These are phyloP conservation scores for Zizania latifolia DNA, from an alignment of 176 grass and related monocot species.

Conservation along the genomic window DNA sequence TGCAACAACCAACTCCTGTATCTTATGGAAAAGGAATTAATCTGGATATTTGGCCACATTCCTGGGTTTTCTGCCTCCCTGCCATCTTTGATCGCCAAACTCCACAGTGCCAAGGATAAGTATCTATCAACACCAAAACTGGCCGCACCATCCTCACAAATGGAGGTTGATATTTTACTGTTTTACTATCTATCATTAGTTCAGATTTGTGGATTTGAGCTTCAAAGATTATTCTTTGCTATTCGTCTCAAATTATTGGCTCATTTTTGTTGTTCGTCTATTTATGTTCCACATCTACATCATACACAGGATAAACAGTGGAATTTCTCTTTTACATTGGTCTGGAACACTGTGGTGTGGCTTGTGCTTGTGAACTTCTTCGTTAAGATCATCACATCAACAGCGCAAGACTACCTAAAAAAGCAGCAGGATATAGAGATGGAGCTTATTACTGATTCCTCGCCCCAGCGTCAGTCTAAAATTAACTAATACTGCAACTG, in stretches of 20 bases:
- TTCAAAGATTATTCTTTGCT: no score
- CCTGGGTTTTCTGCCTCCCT: conserved; percentile 71
- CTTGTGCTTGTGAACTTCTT: conserved; percentile 86
- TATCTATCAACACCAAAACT: conserved; percentile 56
- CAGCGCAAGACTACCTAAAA: conserved; percentile 70
- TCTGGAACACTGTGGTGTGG: conserved; percentile 87
- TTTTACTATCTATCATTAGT: no score
- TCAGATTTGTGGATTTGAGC: conserved; percentile 11
- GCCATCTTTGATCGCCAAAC: conserved; percentile 71
- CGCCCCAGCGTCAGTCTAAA: conserved; percentile 11
- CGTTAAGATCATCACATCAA: conserved; percentile 72
- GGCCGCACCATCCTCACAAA: conserved; percentile 31
- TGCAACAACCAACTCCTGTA: conserved; percentile 99
- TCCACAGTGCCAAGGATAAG: conserved; percentile 69
- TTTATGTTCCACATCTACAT: conserved; percentile 12
- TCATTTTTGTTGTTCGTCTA: neutral
- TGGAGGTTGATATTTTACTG: conserved; percentile 45
- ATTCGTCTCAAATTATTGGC: neutral
- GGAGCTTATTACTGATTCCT: conserved; percentile 32
- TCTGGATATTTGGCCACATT: conserved; percentile 71
- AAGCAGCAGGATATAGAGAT: conserved; percentile 80
- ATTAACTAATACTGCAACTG: conserved; percentile 18
- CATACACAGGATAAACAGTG: conserved; percentile 53
- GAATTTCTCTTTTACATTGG: conserved; percentile 76
- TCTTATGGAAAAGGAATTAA: conserved; percentile 70